Base-by-base conservation (phyloP, 2,329 filamentous ascomycete species). In the Diplodia intermedia region DNA sequence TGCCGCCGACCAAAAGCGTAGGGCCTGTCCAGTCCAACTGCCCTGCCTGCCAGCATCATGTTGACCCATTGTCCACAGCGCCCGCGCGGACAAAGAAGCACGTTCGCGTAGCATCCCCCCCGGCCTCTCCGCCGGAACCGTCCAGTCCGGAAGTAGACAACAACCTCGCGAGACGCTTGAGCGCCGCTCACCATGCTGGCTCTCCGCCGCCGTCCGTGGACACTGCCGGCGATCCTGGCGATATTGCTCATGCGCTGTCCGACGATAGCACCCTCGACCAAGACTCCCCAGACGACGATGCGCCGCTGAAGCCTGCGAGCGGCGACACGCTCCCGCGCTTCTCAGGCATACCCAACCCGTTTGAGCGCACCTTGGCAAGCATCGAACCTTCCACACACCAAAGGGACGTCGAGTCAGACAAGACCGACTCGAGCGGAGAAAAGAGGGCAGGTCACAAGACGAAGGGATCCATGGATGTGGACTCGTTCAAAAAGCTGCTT, bases 401-500 rank as follows among this genome's bases (percentile, higher is more conserved):
- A 26, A 66, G 47, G 52, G 29, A 40, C 1, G 23, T 52, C 29
- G n/a, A 52, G 47, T 38, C 31, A 11, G 49, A 50, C 31, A 43
- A 38, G 33, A n/a, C 50, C 69, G 67, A 70, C 71, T 54, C 75
- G 72, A 15, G 15, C 9, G 60, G n/a, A 26, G 40, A 20, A 26
- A 33, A 33, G 36, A 23, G 29, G 26, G 40, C 29, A 53, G 38
- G 49, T 20, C 52, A 57, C 20, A 66, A 60, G 65, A 47, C 31
- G 53, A 80, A 76, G 74, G 77, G 76, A 47, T 84, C 87, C 0
- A 79, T 94, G 70, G 91, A 95, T 75, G 92, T 94, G 0, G 88
- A 92, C 75, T 89, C 91, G 8, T 95, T 95, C 80, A 89, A 89
- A 74, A 86, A 89, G 69, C 80, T 95, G 69, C 84, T 95, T 57